Conservation (phyloP, 257 asterid genomes). For the Mitragyna speciosa region DNA sequence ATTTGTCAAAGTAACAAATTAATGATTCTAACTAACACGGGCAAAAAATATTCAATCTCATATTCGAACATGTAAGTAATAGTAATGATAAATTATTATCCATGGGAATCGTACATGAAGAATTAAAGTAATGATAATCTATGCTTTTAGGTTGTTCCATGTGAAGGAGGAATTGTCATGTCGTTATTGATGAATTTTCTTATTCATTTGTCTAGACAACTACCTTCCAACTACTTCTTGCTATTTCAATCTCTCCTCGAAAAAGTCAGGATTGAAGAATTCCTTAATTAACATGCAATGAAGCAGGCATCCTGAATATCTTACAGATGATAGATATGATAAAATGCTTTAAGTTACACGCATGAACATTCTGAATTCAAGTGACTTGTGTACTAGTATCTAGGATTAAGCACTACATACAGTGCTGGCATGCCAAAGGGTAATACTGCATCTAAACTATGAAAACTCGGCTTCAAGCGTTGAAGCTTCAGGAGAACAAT, state of each 20-base stretch:
- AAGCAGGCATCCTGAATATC: not conserved
- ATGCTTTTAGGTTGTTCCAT: not conserved
- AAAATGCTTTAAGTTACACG: not conserved
- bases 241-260: not conserved
- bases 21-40: slow-evolving; percentile 4
- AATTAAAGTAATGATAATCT: not conserved
- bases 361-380: not conserved
- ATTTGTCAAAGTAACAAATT: not conserved
- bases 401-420: not conserved
- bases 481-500: not conserved
- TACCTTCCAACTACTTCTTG: not conserved
- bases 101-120: not conserved
- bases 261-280: not conserved
- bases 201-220: not conserved
- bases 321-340: not conserved
- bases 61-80: not conserved
- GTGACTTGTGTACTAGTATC: not conserved
- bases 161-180: not conserved
- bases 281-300: not conserved
- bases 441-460: not conserved
- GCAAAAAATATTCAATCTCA: not conserved
- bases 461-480: not conserved
- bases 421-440: not conserved
- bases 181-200: not conserved
- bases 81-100: not conserved